These are phyloP conservation scores for Prunus fruticosa DNA, from an alignment of 306 rosid genomes.

Conservation along the genomic window DNA sequence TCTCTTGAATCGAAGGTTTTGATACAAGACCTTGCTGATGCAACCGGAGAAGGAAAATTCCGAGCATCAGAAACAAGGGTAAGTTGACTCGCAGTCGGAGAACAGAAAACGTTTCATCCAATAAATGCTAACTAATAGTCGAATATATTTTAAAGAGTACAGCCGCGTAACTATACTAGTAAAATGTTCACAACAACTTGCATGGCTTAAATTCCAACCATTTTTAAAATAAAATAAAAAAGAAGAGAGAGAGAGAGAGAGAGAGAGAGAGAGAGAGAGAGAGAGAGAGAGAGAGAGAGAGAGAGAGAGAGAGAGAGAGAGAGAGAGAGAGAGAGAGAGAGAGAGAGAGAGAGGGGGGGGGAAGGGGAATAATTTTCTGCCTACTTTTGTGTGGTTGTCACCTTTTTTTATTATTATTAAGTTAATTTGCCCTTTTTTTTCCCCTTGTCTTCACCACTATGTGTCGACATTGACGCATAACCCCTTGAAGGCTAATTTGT, in stretches of 20 bases:
- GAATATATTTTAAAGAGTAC: not conserved
- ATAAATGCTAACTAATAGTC: too few relatives aligned
- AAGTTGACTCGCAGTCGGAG: slow-evolving; percentile 17
- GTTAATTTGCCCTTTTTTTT: slow-evolving; percentile 28
- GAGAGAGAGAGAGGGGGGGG: too few relatives aligned
- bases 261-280: too few relatives aligned
- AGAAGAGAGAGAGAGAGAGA: too few relatives aligned
- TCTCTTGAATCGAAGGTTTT: slow-evolving; percentile 40
- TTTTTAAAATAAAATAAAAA: too few relatives aligned
- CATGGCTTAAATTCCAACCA: too few relatives aligned
- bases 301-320: too few relatives aligned
- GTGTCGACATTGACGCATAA: slow-evolving; percentile 21
- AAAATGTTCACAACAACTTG: too few relatives aligned
- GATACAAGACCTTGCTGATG: slow-evolving; percentile 55
- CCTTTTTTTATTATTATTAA: slow-evolving; percentile 22
- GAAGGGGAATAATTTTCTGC: not conserved
- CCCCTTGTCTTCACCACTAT: slow-evolving; percentile 26
- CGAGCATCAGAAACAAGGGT: slow-evolving; percentile 50
- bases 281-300: too few relatives aligned
- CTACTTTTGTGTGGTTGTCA: slow-evolving; percentile 20
- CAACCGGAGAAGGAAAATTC: slow-evolving; percentile 39
- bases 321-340: too few relatives aligned
- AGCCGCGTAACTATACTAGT: too few relatives aligned
- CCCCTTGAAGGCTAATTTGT: too few relatives aligned
- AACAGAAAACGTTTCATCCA: not conserved